Conservation (phyloP, 345 rosid species). For the Pseudoturritis turrita region DNA sequence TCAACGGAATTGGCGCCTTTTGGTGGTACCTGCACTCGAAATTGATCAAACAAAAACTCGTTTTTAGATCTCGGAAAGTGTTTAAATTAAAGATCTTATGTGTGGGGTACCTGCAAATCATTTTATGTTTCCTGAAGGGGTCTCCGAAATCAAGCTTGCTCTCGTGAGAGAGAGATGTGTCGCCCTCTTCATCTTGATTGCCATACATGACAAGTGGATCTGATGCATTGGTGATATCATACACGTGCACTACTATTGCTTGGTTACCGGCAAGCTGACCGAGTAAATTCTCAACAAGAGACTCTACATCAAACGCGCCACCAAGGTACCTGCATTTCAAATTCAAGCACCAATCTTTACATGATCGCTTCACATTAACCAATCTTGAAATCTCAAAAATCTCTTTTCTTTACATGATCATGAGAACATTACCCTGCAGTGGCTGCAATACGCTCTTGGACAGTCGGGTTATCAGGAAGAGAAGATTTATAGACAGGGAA, state of each 20-base stretch:
- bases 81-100: not conserved
- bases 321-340: conserved; percentile 74
- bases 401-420: not conserved
- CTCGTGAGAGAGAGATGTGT: conserved; percentile 62
- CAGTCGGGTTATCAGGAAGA: conserved; percentile 64
- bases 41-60: not conserved
- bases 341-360: not conserved
- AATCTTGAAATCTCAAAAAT: not conserved
- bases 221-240: conserved; percentile 79
- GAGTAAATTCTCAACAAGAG: conserved; percentile 95
- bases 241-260: conserved; percentile 86
- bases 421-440: conserved; percentile 67
- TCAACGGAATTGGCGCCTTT: conserved; percentile 69
- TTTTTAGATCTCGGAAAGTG: not conserved
- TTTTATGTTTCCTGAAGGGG: conserved; percentile 86
- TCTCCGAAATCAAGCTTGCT: conserved; percentile 95
- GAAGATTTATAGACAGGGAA: conserved; percentile 90
- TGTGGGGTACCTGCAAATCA: conserved; percentile 78
- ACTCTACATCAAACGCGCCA: conserved; percentile 98
- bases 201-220: conserved; percentile 92
- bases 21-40: conserved; percentile 66
- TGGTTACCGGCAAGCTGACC: conserved; percentile 98
- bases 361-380: not conserved
- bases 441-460: conserved; percentile 67
- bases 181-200: conserved; percentile 72